Evolutionary conservation across 177 flowering plant species (phyloP).

Genomic region (Tripterygium wilfordii): DNA sequence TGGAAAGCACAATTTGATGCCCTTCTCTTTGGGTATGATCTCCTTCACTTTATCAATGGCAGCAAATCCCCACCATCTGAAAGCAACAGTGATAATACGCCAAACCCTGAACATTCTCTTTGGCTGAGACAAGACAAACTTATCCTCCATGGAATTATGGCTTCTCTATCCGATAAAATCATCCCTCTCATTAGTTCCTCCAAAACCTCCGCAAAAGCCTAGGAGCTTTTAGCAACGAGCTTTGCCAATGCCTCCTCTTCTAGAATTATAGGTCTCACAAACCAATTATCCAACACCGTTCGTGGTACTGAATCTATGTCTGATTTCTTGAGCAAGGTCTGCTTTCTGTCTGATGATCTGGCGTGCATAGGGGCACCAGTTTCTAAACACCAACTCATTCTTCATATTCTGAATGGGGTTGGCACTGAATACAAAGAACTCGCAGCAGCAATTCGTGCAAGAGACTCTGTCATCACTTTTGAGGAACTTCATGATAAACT

Average conservation of each 20-base stretch:
- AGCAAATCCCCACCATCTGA: background rate
- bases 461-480: slow-evolving; percentile 10
- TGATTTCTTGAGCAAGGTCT: slow-evolving; percentile 10
- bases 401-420: slow-evolving; percentile 10
- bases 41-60: slow-evolving; percentile 10
- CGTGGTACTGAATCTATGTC: no score
- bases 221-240: no score
- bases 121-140: background rate
- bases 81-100: background rate
- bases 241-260: no score
- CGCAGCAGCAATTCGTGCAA: slow-evolving; percentile 8
- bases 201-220: slow-evolving; percentile 8
- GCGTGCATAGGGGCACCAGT: slow-evolving; percentile 9
- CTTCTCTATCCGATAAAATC: background rate
- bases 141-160: background rate
- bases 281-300: no score
- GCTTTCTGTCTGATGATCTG: slow-evolving; percentile 9
- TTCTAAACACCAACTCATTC: slow-evolving; percentile 7
- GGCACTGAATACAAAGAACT: slow-evolving; percentile 13
- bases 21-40: slow-evolving; percentile 13
- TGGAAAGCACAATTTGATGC: slow-evolving; percentile 12
- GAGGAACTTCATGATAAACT: slow-evolving; percentile 13
- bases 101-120: background rate
- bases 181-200: background rate
- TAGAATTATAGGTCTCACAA: no score